Conservation (phyloP, 768 basidiomycete species). For the Hysterangium stoloniferum region DNA sequence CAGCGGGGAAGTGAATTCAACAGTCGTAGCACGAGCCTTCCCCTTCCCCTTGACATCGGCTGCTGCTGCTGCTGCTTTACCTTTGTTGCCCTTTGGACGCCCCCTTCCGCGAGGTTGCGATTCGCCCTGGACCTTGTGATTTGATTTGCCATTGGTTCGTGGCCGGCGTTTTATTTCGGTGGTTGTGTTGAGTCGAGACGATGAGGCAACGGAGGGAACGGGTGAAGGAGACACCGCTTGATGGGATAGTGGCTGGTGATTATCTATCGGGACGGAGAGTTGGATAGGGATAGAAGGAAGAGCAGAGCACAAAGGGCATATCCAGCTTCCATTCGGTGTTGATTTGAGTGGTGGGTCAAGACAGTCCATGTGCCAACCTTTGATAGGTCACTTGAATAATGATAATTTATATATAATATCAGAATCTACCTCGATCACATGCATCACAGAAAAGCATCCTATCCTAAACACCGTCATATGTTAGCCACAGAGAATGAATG, state of each 20-base stretch:
- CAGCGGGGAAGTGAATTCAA: neutral
- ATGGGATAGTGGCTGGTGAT: neutral
- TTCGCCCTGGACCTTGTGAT: slow-evolving; percentile 15
- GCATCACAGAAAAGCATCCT: slow-evolving; percentile 86
- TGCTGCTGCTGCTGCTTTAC: slow-evolving; percentile 17
- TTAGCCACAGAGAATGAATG: slow-evolving; percentile 11
- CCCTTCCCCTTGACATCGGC: slow-evolving; percentile 16
- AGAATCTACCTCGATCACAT: slow-evolving; percentile 73
- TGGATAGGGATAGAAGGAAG: slow-evolving; percentile 5
- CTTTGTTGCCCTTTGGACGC: slow-evolving; percentile 26
- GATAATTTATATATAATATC: neutral
- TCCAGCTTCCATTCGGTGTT: slow-evolving; percentile 72
- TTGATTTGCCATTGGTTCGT: slow-evolving; percentile 5
- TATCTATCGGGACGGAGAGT: neutral
- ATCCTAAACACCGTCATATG: slow-evolving; percentile 38
- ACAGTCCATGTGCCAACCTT: slow-evolving; percentile 84
- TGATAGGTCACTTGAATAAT: slow-evolving; percentile 8
- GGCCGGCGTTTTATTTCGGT: neutral
- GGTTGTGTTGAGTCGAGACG: slow-evolving; percentile 23
- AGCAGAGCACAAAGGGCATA: slow-evolving; percentile 55
- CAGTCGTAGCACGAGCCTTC: neutral
- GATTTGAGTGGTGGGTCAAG: slow-evolving; percentile 61
- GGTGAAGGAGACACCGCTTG: neutral
- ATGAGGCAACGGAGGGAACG: slow-evolving; percentile 36
- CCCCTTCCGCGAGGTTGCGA: slow-evolving; percentile 12